Percentiles rank a stretch among this genome's conserved stretches.
Evolutionary conservation across 225 moss, liverwort and hornwort species (phyloP).

Genomic region (Anthoceros angustus): DNA sequence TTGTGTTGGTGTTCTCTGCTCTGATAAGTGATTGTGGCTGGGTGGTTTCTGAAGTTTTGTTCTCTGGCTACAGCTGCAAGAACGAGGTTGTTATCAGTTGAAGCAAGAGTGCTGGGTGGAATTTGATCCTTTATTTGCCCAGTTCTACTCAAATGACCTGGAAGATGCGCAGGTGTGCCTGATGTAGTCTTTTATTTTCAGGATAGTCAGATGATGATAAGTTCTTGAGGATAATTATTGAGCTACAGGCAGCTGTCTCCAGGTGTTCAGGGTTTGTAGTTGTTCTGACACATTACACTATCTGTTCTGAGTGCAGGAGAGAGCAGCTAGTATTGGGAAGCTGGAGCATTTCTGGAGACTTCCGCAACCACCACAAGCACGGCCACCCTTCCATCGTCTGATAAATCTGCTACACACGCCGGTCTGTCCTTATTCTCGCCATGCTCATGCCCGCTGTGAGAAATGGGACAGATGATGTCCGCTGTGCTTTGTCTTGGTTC

Average conservation of each 20-base stretch:
- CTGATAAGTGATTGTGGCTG: background rate
- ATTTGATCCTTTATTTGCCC: constrained; percentile 89
- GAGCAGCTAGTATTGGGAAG: constrained; percentile 36
- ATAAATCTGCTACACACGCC: constrained; percentile 42
- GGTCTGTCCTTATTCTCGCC: constrained; percentile 16
- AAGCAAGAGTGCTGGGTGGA: constrained; percentile 90
- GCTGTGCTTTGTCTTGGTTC: background rate
- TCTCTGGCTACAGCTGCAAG: constrained; percentile 51
- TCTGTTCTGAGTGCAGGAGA: constrained; percentile 21
- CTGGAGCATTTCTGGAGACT: constrained; percentile 46
- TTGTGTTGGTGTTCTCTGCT: background rate
- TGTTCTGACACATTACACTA: background rate
- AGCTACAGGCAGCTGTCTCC: too few species aligned
- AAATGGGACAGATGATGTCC: background rate
- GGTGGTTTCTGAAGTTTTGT: background rate
- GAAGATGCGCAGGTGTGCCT: constrained; percentile 80
- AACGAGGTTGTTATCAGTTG: constrained; percentile 76
- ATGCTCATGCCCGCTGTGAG: constrained; percentile 8
- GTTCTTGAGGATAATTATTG: too few species aligned
- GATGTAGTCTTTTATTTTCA: background rate
- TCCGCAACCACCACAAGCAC: constrained; percentile 15
- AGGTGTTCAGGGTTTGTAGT: too few species aligned
- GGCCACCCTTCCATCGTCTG: constrained; percentile 39
- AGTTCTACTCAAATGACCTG: constrained; percentile 72
- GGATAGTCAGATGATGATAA: background rate